These are phyloP conservation scores for Torulaspora indica DNA, from an alignment of 805 yeast genomes.

Conservation along the genomic window DNA sequence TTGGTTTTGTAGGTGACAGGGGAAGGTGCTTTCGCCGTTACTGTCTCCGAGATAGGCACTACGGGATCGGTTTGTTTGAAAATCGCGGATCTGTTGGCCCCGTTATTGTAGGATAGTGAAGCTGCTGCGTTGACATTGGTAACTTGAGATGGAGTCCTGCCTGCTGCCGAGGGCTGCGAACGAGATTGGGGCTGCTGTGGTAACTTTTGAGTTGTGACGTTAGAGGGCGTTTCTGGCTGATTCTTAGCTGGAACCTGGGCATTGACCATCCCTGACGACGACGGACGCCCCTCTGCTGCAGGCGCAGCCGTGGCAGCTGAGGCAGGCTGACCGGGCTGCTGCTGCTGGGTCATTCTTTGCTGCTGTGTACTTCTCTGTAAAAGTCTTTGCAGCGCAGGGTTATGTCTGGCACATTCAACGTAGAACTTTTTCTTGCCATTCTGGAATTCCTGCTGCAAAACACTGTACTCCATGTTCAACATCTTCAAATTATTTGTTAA, in stretches of 20 bases:
- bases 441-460: conserved; percentile 28
- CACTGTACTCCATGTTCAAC: conserved; percentile 26
- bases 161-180: conserved; percentile 20
- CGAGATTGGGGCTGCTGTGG: conserved; percentile 18
- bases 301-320: conserved; percentile 18
- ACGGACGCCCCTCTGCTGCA: conserved; percentile 2
- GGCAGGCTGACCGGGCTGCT: conserved; percentile 19
- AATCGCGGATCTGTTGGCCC: conserved; percentile 29
- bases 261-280: conserved; percentile 3
- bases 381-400: conserved; percentile 32
- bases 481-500: conserved; percentile 25
- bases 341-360: conserved; percentile 20
- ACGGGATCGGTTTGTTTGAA: conserved; percentile 49
- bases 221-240: conserved; percentile 12
- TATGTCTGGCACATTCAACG: conserved; percentile 35
- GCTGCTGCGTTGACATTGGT: conserved; percentile 51
- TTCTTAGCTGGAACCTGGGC: conserved; percentile 9
- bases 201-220: conserved; percentile 13
- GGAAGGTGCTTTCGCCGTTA: conserved; percentile 60
- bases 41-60: conserved; percentile 65
- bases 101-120: conserved; percentile 32
- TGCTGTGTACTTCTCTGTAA: conserved; percentile 31
- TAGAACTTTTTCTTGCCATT: conserved; percentile 33
- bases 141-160: conserved; percentile 35
- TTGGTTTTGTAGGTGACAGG: conserved; percentile 63